Evolutionary conservation across 208 protist species (phyloP), one percentile per base, ranked within the genome.

Genomic region (Histomonas meleagridis): DNA sequence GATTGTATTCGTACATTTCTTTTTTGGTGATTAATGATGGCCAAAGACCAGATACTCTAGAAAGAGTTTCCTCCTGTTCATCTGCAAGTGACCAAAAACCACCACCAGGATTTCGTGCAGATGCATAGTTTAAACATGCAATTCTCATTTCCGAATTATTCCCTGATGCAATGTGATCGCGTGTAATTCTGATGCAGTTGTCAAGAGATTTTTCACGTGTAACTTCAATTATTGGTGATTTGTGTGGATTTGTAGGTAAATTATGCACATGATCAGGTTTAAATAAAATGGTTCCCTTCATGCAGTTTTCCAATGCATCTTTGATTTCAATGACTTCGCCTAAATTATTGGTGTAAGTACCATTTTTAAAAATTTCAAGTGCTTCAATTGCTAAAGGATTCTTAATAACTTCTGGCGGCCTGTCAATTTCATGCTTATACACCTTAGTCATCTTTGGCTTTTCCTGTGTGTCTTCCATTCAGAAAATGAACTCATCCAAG

Each of bases 71-170:
- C 55, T 86, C 76, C 16, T 86, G 76, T 10, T 40, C 76, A 38
- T 86, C 26, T 38, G 43, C 46, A 53, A 3, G 1, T 55, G 18
- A 26, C 12, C 16, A 40, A 49, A 86, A 86, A 1, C 76, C 76
- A 38, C 76, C 76, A 55, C 76, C 76, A 21, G 76, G 76, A 26
- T 86, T 86, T 86, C 76, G 38, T 38, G 76, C 76, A 35, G 76
- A 86, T 51, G 76, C 76, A 57, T 55, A 86, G 26, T 86, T 86
- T 18, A 86, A 28, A n/a, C 10, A 12, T 38, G 14, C 40, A 38
- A n/a, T 86, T 21, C n/a, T 86, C 60, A 65, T 65, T 26, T n/a
- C n/a, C n/a, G n/a, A 65, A 65, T 55, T 32, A 32, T 55, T 14
- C 21, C 40, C 18, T 57, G 4, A 7, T 35, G n/a, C n/a, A n/a